A percentile compares a stretch with the other conserved stretches of the same genome.
Evolutionary conservation across 1,284 basidiomycete species (phyloP).

Genomic region (Tilletia horrida): DNA sequence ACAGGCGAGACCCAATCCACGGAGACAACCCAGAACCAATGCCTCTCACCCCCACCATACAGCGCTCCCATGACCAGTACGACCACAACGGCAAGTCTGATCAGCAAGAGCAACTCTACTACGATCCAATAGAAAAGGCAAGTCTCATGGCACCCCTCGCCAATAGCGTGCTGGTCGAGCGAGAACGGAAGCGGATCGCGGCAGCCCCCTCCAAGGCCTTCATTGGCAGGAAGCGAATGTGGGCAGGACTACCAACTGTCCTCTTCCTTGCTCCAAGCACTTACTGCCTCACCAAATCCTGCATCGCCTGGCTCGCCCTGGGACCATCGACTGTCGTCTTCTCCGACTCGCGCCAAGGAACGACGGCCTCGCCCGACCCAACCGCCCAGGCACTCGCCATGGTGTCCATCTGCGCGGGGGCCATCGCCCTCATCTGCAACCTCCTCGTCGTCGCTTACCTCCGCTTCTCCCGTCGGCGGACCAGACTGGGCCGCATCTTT

Average conservation of each 20-base stretch:
- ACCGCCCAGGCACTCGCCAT: slow-evolving; percentile 20
- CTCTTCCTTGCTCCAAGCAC: slow-evolving; percentile 20
- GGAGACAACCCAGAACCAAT: slow-evolving; percentile 8
- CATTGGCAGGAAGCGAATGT: slow-evolving; percentile 13
- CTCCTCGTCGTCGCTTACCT: slow-evolving; percentile 22
- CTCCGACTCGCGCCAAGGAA: slow-evolving; percentile 23
- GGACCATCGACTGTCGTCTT: slow-evolving; percentile 20
- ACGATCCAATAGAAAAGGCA: background rate
- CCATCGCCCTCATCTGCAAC: slow-evolving; percentile 9
- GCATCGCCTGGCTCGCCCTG: slow-evolving; percentile 24
- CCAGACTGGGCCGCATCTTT: slow-evolving; percentile 18
- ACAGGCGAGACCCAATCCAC: slow-evolving; percentile 15
- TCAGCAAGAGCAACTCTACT: background rate
- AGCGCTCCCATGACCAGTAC: background rate
- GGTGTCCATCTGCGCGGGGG: slow-evolving; percentile 9
- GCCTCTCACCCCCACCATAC: slow-evolving; percentile 9
- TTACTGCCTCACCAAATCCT: slow-evolving; percentile 20
- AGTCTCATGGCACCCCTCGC: background rate
- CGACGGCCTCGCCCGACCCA: slow-evolving; percentile 21
- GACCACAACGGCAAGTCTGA: background rate
- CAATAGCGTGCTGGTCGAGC: slow-evolving; percentile 23
- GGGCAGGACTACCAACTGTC: slow-evolving; percentile 19
- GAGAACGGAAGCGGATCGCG: slow-evolving; percentile 19
- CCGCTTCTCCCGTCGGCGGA: slow-evolving; percentile 18
- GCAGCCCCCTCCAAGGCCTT: slow-evolving; percentile 6